These are phyloP conservation scores for Naematelia aurantialba DNA, from an alignment of 768 basidiomycete species.

Conservation along the genomic window DNA sequence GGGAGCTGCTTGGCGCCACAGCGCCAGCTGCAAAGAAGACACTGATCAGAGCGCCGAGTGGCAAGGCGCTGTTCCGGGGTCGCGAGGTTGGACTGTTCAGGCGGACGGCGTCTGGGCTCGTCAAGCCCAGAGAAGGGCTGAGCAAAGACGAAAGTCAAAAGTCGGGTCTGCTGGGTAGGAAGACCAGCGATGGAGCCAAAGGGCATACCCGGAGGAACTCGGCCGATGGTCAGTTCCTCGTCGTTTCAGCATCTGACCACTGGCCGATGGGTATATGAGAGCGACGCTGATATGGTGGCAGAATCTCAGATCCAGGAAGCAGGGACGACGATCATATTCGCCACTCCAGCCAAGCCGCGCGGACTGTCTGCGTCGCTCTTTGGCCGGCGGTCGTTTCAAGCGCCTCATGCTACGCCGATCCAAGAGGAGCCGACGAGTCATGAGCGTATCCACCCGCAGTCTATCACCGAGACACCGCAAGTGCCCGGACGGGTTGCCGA, in stretches of 20 bases:
- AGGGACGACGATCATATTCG: constrained; percentile 33
- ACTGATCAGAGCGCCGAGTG: constrained; percentile 28
- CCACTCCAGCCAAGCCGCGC: constrained; percentile 43
- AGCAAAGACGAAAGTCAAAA: constrained; percentile 11
- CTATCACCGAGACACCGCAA: constrained; percentile 29
- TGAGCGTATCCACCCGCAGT: constrained; percentile 6
- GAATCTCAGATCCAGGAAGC: constrained; percentile 13
- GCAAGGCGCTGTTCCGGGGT: constrained; percentile 44
- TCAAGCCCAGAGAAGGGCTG: constrained; percentile 5
- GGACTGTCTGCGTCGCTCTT: constrained; percentile 6
- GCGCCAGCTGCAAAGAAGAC: constrained; percentile 10
- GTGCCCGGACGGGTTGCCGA: neutral
- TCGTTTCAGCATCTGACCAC: constrained; percentile 3
- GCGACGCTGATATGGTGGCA: neutral
- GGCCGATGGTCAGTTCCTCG: neutral
- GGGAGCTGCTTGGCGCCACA: neutral
- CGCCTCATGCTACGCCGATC: constrained; percentile 29
- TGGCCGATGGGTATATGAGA: neutral
- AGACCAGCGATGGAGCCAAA: constrained; percentile 28
- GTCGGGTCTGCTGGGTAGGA: constrained; percentile 31
- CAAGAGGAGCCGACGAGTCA: constrained; percentile 28
- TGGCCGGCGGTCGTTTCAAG: neutral
- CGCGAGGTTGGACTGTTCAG: constrained; percentile 42
- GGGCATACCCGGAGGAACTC: neutral
- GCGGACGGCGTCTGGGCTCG: constrained; percentile 29